These are phyloP conservation scores for Apiospora sp. DNA, from an alignment of 2,329 filamentous ascomycete genomes.

Conservation along the genomic window DNA sequence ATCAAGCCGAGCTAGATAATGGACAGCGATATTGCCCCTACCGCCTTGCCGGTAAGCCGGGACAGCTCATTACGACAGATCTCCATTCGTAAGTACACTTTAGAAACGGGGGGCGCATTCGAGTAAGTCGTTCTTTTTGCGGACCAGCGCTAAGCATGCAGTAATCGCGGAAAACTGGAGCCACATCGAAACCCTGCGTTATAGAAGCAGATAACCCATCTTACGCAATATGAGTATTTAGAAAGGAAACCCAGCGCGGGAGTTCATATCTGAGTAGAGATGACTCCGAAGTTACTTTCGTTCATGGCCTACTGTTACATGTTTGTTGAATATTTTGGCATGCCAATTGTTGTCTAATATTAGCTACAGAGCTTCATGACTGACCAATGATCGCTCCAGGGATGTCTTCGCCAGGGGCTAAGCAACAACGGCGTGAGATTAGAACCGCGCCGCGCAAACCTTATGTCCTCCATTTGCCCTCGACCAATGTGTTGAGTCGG, in stretches of 20 bases:
- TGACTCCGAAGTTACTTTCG: no score
- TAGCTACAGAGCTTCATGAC: background rate
- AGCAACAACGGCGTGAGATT: background rate
- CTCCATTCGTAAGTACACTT: background rate
- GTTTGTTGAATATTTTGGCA: no score
- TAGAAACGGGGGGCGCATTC: background rate
- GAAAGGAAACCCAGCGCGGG: no score
- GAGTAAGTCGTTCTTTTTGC: background rate
- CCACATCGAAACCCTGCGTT: background rate
- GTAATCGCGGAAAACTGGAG: background rate
- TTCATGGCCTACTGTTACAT: no score
- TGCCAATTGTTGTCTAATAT: background rate
- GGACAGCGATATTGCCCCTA: background rate
- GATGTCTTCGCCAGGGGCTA: background rate
- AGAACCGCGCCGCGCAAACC: background rate
- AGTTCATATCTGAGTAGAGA: no score
- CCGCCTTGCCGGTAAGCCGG: background rate
- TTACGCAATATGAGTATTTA: no score
- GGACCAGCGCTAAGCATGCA: no score
- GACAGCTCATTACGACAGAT: background rate
- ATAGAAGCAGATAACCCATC: no score
- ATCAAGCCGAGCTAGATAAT: background rate
- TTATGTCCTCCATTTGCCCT: background rate
- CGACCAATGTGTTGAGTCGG: background rate
- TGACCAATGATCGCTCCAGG: background rate